Percentiles rank a stretch among this genome's conserved stretches.
Conservation (phyloP, 768 basidiomycete species). For the Termitomyces sp. region DNA sequence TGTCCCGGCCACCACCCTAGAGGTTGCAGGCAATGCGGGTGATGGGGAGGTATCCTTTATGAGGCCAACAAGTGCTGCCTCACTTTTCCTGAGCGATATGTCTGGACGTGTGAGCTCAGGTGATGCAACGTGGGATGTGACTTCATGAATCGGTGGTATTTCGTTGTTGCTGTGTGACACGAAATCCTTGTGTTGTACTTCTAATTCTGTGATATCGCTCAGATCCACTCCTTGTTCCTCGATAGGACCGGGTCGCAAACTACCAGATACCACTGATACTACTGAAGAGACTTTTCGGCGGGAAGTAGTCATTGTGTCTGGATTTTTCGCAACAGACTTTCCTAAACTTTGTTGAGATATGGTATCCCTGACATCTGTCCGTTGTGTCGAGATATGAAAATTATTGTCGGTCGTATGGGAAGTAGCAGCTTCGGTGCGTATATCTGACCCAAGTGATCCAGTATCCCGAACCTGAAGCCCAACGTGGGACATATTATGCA, state of each 20-base stretch:
- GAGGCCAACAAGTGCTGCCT: conserved; percentile 53
- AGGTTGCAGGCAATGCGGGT: conserved; percentile 12
- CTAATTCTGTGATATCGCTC: background rate
- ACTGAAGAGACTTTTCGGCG: conserved; percentile 16
- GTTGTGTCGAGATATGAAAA: conserved; percentile 52
- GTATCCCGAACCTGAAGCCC: background rate
- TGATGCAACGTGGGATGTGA: conserved; percentile 42
- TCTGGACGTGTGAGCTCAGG: conserved; percentile 46
- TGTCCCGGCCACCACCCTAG: background rate
- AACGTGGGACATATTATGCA: background rate
- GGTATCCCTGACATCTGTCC: conserved; percentile 38
- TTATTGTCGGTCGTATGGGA: conserved; percentile 41
- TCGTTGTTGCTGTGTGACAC: conserved; percentile 19
- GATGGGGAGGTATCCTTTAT: conserved; percentile 27
- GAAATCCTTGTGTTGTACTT: conserved; percentile 9
- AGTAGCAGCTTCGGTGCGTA: conserved; percentile 64
- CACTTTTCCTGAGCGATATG: conserved; percentile 49
- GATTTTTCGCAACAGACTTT: background rate
- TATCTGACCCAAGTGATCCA: conserved; percentile 39
- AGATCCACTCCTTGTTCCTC: conserved; percentile 36
- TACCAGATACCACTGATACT: conserved; percentile 43
- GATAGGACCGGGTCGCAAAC: conserved; percentile 50
- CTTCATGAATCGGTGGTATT: conserved; percentile 41
- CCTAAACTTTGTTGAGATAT: conserved; percentile 1
- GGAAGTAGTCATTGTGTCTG: background rate